These are phyloP conservation scores for Fusarium neocosmosporiellum DNA, from an alignment of 2,329 filamentous ascomycete species.

Conservation along the genomic window DNA sequence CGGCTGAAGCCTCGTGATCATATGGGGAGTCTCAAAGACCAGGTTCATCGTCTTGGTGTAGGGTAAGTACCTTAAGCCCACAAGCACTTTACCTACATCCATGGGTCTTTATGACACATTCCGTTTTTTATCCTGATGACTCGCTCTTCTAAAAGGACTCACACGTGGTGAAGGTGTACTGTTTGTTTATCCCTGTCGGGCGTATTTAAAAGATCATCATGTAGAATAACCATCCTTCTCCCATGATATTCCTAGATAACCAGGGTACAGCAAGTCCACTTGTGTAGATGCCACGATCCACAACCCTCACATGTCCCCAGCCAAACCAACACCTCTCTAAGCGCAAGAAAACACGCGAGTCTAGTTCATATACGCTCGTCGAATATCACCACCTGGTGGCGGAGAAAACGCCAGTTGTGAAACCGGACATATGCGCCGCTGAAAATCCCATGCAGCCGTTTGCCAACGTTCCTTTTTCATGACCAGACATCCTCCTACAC, in stretches of 20 bases:
- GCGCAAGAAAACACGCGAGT: conserved; percentile 28
- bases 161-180: background rate
- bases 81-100: background rate
- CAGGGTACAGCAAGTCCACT: conserved; percentile 30
- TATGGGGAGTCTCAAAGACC: background rate
- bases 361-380: conserved; percentile 42
- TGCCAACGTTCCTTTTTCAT: conserved; percentile 50
- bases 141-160: background rate
- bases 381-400: conserved; percentile 30
- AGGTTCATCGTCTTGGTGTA: background rate
- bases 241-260: background rate
- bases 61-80: background rate
- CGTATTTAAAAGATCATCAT: background rate
- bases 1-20: background rate
- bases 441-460: conserved; percentile 33
- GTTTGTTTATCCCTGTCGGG: background rate
- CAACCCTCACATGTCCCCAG: conserved; percentile 24
- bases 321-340: conserved; percentile 34
- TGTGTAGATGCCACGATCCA: conserved; percentile 31
- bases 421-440: conserved; percentile 36
- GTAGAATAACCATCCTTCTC: conserved; percentile 10
- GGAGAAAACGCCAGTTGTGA: conserved; percentile 38
- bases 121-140: background rate
- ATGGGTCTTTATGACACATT: background rate
- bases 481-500: conserved; percentile 78